Conservation (phyloP, 192 early-diverging fungal species). For the Backusella parvicylindrica region DNA sequence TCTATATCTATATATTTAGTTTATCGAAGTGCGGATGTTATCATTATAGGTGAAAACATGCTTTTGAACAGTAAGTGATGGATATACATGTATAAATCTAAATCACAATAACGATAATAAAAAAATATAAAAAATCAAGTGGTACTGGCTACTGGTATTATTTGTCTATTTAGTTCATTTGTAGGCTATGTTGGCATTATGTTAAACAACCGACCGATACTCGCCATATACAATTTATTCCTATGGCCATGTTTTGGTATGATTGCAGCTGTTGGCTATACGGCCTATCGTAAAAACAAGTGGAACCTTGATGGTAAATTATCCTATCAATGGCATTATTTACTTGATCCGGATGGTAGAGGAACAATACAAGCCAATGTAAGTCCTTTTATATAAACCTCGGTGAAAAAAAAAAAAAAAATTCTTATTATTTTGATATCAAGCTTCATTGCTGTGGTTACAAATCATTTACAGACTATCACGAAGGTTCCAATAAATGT, state of each 20-base stretch:
- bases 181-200: conserved; percentile 45
- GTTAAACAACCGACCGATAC: conserved; percentile 39
- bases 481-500: conserved; percentile 43
- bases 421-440: too few relatives aligned
- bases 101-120: neutral
- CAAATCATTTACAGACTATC: conserved; percentile 40
- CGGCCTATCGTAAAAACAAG: conserved; percentile 34
- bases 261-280: conserved; percentile 44
- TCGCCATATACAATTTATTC: conserved; percentile 38
- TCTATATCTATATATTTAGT: conserved; percentile 20
- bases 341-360: conserved; percentile 14
- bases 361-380: conserved; percentile 29
- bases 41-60: conserved; percentile 24
- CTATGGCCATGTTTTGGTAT: conserved; percentile 46
- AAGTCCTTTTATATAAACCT: neutral
- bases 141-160: conserved; percentile 26
- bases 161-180: conserved; percentile 34
- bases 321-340: conserved; percentile 34
- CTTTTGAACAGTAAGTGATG: conserved; percentile 21
- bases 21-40: conserved; percentile 22
- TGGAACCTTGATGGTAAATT: conserved; percentile 30
- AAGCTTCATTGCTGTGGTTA: conserved; percentile 49
- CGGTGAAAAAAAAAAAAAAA: too few relatives aligned
- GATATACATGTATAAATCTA: neutral
- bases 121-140: conserved; percentile 20